Conservation (phyloP, 2,329 filamentous ascomycete species). For the Sphaerulina vaccinii region DNA sequence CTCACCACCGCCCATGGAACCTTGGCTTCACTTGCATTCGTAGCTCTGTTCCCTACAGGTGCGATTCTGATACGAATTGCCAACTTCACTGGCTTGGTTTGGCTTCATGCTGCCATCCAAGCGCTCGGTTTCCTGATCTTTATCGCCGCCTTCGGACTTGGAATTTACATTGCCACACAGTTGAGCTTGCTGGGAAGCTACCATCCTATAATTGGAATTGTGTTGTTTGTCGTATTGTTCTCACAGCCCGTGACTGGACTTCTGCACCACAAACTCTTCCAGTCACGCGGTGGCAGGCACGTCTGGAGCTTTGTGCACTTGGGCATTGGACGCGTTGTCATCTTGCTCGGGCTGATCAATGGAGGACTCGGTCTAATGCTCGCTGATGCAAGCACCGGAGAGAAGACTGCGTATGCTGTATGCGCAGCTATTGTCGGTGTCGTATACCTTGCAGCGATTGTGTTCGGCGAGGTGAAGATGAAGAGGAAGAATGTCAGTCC, state of each 20-base stretch:
- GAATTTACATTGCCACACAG: constrained; percentile 51
- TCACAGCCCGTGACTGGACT: constrained; percentile 56
- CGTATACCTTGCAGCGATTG: constrained; percentile 39
- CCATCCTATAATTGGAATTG: constrained; percentile 56
- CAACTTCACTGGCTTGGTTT: constrained; percentile 45
- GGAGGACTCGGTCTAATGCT: constrained; percentile 55
- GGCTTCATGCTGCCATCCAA: constrained; percentile 52
- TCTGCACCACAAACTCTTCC: constrained; percentile 53
- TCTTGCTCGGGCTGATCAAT: constrained; percentile 56
- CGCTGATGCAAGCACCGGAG: constrained; percentile 39
- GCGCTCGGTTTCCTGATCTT: constrained; percentile 49
- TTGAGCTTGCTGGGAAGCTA: constrained; percentile 41
- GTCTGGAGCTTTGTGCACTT: constrained; percentile 45
- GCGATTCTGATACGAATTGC: constrained; percentile 47
- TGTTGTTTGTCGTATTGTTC: constrained; percentile 52
- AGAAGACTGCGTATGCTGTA: constrained; percentile 46
- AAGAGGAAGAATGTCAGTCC: constrained; percentile 13
- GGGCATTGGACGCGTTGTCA: constrained; percentile 38
- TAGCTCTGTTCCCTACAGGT: constrained; percentile 47
- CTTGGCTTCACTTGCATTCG: constrained; percentile 46
- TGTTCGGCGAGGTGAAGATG: constrained; percentile 31
- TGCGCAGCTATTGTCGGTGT: constrained; percentile 50
- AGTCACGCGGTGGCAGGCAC: constrained; percentile 48
- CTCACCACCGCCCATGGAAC: constrained; percentile 44
- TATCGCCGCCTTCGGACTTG: constrained; percentile 53